A percentile compares a stretch with the other conserved stretches of the same genome.
These are phyloP conservation scores for Magnolia sinica DNA, from an alignment of 164 flowering plant species.

Conservation along the genomic window DNA sequence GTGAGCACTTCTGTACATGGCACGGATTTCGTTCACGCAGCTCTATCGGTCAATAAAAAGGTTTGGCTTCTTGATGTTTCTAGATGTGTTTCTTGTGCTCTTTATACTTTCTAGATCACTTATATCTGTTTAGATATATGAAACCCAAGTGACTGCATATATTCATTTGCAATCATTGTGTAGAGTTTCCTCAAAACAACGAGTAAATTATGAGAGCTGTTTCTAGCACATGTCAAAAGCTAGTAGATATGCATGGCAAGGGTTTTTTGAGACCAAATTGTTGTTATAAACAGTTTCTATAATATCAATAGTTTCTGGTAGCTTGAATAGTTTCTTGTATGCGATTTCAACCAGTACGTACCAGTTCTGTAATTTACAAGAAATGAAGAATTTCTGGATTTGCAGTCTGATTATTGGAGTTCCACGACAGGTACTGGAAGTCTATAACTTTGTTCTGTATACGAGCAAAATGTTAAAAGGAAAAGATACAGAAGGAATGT, in stretches of 20 bases:
- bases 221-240: background rate
- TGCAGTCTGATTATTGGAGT: no score
- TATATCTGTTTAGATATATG: background rate
- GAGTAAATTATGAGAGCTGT: background rate
- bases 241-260: background rate
- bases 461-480: no score
- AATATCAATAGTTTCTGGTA: background rate
- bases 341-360: background rate
- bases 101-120: background rate
- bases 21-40: constrained; percentile 85
- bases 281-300: background rate
- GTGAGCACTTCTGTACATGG: constrained; percentile 73
- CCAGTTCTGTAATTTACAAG: no score
- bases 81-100: background rate
- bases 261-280: background rate
- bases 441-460: no score
- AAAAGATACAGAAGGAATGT: no score
- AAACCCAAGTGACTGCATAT: background rate
- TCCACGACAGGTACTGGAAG: no score
- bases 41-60: constrained; percentile 84
- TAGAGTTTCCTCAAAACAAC: background rate
- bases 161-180: no score
- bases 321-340: background rate
- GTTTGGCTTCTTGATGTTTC: constrained; percentile 23
- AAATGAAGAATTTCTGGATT: no score